Evolutionary conservation across 306 rosid genomes (phyloP).

Genomic region (Cicer yamashitae): DNA sequence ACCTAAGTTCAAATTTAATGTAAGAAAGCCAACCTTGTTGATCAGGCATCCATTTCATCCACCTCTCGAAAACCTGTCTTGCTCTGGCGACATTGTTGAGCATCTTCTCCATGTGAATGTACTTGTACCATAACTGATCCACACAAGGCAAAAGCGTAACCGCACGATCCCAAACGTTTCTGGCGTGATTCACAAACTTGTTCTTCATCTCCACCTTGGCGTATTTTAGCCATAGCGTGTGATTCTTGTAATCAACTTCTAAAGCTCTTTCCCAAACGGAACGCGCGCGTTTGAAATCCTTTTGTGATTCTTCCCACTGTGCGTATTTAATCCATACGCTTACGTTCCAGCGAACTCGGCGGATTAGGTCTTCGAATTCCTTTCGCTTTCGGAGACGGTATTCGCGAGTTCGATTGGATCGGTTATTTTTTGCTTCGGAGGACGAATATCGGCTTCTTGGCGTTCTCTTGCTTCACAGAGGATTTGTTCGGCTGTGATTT

Average conservation of each 20-base stretch:
- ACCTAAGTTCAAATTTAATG: conserved; percentile 76
- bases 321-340: conserved; percentile 89
- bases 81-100: conserved; percentile 81
- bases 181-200: conserved; percentile 81
- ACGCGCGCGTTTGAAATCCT: conserved; percentile 81
- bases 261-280: conserved; percentile 93
- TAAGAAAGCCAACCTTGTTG: conserved; percentile 86
- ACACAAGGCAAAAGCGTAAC: conserved; percentile 78
- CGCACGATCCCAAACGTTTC: conserved; percentile 90
- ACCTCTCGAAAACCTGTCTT: conserved; percentile 75
- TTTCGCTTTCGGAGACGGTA: conserved; percentile 86
- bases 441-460: conserved; percentile 88
- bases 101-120: conserved; percentile 89
- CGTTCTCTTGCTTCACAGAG: conserved; percentile 93
- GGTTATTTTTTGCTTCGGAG: conserved; percentile 86
- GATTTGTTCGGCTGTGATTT: conserved; percentile 91
- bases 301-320: conserved; percentile 88
- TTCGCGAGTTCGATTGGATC: conserved; percentile 74
- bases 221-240: conserved; percentile 86
- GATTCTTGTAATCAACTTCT: conserved; percentile 84
- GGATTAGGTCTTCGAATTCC: conserved; percentile 85
- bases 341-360: conserved; percentile 81
- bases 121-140: conserved; percentile 85
- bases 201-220: conserved; percentile 96
- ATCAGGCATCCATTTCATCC: conserved; percentile 91